phyloP scores from a whole-genome alignment of 306 rosid genomes.

The Prunus dulcis region DNA sequence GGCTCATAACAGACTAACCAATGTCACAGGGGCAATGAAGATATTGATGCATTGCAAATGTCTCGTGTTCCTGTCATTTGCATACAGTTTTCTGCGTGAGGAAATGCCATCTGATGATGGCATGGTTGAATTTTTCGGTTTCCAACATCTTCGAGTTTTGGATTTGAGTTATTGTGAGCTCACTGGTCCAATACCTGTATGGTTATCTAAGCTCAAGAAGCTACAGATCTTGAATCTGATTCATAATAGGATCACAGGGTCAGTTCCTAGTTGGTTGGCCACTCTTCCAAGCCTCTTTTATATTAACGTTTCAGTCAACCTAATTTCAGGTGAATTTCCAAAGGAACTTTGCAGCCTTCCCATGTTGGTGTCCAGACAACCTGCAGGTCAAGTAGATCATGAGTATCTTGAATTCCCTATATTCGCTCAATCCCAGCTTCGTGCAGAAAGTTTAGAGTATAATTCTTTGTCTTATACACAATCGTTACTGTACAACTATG shows the following conservation, averaged over 20 bases:
- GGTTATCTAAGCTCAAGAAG: neutral
- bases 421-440: too few relatives aligned
- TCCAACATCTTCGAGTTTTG: neutral
- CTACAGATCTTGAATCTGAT: neutral
- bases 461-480: neutral
- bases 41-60: neutral
- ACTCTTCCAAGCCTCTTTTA: neutral
- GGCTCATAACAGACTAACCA: neutral
- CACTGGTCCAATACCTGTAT: neutral
- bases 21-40: slow-evolving; percentile 5
- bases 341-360: slow-evolving; percentile 6
- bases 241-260: neutral
- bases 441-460: neutral
- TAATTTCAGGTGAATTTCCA: neutral
- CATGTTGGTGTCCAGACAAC: neutral
- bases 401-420: neutral
- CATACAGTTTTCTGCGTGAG: neutral
- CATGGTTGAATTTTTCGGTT: neutral
- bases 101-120: neutral
- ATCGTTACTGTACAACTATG: neutral
- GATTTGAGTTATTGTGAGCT: neutral
- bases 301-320: neutral
- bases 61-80: neutral
- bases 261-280: neutral
- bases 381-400: neutral